Base-by-base conservation (phyloP, 1,139 yeast genomes). In the Hemisphaericaspora subhashii region DNA sequence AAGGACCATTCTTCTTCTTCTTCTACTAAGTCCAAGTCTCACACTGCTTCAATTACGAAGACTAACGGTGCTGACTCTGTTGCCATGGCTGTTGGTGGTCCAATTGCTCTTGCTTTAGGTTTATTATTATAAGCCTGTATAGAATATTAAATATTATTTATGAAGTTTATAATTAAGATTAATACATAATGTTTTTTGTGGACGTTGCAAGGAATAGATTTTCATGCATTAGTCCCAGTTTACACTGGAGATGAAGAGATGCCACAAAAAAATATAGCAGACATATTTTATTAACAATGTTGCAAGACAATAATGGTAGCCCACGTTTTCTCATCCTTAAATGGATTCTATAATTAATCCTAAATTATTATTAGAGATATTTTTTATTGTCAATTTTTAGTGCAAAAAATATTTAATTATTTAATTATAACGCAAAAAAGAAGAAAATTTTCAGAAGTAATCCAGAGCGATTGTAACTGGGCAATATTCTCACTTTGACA, bases 41-140 rank as follows among this genome's bases (percentile, higher is more conserved):
- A 40, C 15, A 47, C 51, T 25, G 44, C 44, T 35, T 47, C 52
- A 26, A 41, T 48, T 20, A 48, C 52, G 40, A 49, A 48, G 42
- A 48, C 54, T 24, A 47, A 47, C 42, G 51, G 42, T 32, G 54
- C 38, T 41, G 51, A 39, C 32, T 35, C 45, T 11, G 43, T 40
- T 34, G 42, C 40, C 16, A 42, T 43, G 20, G 39, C 46, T 23
- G 46, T 42, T 25, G 45, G 45, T 33, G 46, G 50, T 34, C 47
- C 51, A 37, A 33, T 47, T 25, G 42, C 44, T 27, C 46, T 48
- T 31, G 50, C 45, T 27, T 41, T 51, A 37, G 52, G 50, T 33
- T 43, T 49, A 30, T 45, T 48, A 38, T 44, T 47, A 39, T 46
- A 46, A 40, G 40, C 10, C 5, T 29, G 10, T 17, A 3, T 17